These are phyloP conservation scores for Asterionellopsis glacialis DNA, from an alignment of 108 stramenopile species.

Conservation along the genomic window DNA sequence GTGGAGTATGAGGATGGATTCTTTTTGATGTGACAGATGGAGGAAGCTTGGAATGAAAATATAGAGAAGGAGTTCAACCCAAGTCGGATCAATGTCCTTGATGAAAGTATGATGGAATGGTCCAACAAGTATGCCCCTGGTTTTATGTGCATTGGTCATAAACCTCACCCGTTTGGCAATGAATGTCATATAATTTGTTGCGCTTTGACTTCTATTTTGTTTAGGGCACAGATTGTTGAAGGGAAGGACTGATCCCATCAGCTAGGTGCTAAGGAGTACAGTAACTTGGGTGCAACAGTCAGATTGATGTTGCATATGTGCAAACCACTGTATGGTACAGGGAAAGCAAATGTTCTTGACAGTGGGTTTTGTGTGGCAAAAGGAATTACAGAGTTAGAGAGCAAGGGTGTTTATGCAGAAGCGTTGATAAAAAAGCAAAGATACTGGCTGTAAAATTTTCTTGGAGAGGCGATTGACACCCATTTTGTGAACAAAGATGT, in stretches of 20 bases:
- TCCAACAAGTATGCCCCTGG: constrained; percentile 7
- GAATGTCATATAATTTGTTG: constrained; percentile 32
- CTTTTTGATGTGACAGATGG: constrained; percentile 16
- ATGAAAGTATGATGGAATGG: constrained; percentile 32
- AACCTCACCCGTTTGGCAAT: constrained; percentile 35
- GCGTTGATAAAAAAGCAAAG: neutral
- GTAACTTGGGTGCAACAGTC: constrained; percentile 16
- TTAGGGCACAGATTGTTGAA: constrained; percentile 18
- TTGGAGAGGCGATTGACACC: neutral
- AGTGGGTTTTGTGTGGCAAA: constrained; percentile 38
- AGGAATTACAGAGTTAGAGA: constrained; percentile 22
- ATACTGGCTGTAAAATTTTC: neutral
- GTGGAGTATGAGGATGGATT: constrained; percentile 4
- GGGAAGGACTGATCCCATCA: constrained; percentile 20
- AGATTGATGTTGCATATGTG: constrained; percentile 18
- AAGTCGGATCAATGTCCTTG: constrained; percentile 16
- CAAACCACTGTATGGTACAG: constrained; percentile 15
- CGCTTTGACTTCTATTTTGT: constrained; percentile 19
- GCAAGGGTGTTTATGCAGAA: constrained; percentile 25
- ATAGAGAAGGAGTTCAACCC: constrained; percentile 15
- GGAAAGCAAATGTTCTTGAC: constrained; percentile 9
- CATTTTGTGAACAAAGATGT: no score
- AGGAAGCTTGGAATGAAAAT: constrained; percentile 24
- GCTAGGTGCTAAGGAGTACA: neutral
- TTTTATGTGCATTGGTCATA: constrained; percentile 24